Evolutionary conservation across 1,139 yeast species (phyloP).

Genomic region (Keqinozyma sinolaborantium): DNA sequence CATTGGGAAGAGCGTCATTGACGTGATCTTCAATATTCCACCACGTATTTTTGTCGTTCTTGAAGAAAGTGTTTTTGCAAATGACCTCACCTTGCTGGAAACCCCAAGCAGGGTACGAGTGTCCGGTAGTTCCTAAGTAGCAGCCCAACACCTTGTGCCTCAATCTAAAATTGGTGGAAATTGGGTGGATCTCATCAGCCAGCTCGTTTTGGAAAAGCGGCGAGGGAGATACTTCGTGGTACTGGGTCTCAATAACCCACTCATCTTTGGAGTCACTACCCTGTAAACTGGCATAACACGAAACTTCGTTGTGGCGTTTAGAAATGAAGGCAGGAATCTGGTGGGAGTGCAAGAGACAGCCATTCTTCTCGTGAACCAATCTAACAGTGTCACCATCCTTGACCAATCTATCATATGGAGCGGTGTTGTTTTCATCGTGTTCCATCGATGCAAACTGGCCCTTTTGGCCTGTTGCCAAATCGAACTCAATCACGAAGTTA

Average conservation of each 20-base stretch:
- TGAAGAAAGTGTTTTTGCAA: constrained; percentile 51
- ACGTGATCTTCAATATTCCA: constrained; percentile 76
- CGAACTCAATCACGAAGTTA: constrained; percentile 54
- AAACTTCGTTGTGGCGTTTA: constrained; percentile 54
- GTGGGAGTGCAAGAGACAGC: constrained; percentile 62
- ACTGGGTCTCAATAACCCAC: constrained; percentile 66
- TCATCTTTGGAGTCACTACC: constrained; percentile 64
- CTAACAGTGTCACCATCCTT: constrained; percentile 55
- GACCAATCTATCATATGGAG: constrained; percentile 17
- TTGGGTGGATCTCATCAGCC: constrained; percentile 51
- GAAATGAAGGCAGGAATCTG: constrained; percentile 53
- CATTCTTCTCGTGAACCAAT: constrained; percentile 50
- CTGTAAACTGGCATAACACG: constrained; percentile 60
- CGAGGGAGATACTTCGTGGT: constrained; percentile 54
- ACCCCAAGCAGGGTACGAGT: constrained; percentile 76
- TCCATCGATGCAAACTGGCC: constrained; percentile 31
- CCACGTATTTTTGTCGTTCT: constrained; percentile 66
- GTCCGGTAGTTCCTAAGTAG: constrained; percentile 71
- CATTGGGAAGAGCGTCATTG: constrained; percentile 40
- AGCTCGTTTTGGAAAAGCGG: constrained; percentile 39
- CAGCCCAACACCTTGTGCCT: constrained; percentile 64
- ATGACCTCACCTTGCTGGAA: constrained; percentile 78
- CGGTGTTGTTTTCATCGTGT: constrained; percentile 24
- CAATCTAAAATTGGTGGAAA: constrained; percentile 66
- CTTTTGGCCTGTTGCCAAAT: constrained; percentile 18